Percentiles rank a stretch among this genome's conserved stretches.
These are phyloP conservation scores for Ustanciosporium gigantosporum DNA, from an alignment of 1,284 basidiomycete genomes.

Conservation along the genomic window DNA sequence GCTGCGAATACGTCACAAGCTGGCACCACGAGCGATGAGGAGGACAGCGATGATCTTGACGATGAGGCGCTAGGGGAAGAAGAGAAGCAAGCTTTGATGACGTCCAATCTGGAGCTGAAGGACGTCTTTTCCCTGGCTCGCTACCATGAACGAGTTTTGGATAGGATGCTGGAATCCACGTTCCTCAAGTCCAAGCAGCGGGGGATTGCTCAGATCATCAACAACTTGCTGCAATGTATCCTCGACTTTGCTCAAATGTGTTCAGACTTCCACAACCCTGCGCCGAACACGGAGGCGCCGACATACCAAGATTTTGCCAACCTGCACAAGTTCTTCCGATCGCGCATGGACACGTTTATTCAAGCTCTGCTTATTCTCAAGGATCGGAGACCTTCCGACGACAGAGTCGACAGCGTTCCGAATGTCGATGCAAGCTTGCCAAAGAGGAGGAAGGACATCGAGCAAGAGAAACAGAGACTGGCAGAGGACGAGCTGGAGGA, in stretches of 20 bases:
- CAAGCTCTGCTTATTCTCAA: constrained; percentile 23
- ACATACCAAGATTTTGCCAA: constrained; percentile 15
- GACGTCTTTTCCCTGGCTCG: constrained; percentile 47
- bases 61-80: constrained; percentile 26
- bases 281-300: constrained; percentile 2
- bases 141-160: constrained; percentile 43
- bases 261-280: constrained; percentile 17
- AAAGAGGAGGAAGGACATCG: constrained; percentile 20
- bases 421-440: neutral
- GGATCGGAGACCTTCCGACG: neutral
- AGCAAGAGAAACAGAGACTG: constrained; percentile 19
- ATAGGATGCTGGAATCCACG: constrained; percentile 38
- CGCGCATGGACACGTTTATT: constrained; percentile 14
- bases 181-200: constrained; percentile 38
- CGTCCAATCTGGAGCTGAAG: constrained; percentile 29
- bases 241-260: constrained; percentile 37
- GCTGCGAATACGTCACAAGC: neutral
- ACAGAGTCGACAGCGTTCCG: no score
- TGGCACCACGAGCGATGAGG: constrained; percentile 1
- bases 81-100: constrained; percentile 13
- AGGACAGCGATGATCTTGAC: constrained; percentile 17
- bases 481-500: constrained; percentile 21
- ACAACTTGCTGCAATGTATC: constrained; percentile 18
- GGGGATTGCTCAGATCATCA: constrained; percentile 10
- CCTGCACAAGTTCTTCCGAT: constrained; percentile 8